A percentile compares a stretch with the other conserved stretches of the same genome.
These are phyloP conservation scores for Globisporangium emineosum DNA, from an alignment of 352 stramenopile genomes.

Conservation along the genomic window DNA sequence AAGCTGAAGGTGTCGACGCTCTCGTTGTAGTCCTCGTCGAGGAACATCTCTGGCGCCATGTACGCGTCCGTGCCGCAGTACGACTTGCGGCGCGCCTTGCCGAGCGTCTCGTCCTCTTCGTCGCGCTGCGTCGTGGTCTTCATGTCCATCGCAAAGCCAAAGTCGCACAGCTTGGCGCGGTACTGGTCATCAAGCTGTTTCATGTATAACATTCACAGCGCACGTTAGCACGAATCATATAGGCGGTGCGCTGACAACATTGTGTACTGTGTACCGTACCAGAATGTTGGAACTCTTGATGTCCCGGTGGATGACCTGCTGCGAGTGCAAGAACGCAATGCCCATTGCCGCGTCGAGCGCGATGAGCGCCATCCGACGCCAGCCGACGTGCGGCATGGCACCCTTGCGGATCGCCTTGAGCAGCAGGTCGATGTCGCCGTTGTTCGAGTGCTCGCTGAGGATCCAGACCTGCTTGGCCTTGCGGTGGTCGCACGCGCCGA, in stretches of 20 bases:
- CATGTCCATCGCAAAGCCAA: conserved; percentile 81
- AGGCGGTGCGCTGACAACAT: too few species aligned
- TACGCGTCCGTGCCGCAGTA: conserved; percentile 87
- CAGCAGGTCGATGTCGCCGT: conserved; percentile 71
- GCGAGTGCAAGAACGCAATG: conserved; percentile 95
- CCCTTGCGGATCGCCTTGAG: conserved; percentile 55
- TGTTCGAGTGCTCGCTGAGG: conserved; percentile 74
- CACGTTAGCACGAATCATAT: not conserved
- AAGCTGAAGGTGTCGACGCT: conserved; percentile 86
- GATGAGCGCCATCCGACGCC: conserved; percentile 58
- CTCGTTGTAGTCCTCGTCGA: conserved; percentile 83
- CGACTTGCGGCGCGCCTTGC: conserved; percentile 64
- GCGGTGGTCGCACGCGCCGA: conserved; percentile 65
- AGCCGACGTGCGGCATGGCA: conserved; percentile 48
- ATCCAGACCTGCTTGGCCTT: conserved; percentile 81
- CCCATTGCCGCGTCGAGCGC: conserved; percentile 82
- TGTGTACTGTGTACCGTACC: conserved; percentile 8
- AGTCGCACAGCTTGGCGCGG: conserved; percentile 81
- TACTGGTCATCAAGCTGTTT: conserved; percentile 56
- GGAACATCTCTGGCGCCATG: conserved; percentile 83
- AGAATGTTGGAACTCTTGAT: conserved; percentile 90
- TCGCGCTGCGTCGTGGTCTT: conserved; percentile 27
- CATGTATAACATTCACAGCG: not conserved
- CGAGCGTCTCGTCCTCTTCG: conserved; percentile 23
- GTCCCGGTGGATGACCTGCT: conserved; percentile 77